These are phyloP conservation scores for Obba rivulosa DNA, from an alignment of 768 basidiomycete genomes.

Conservation along the genomic window DNA sequence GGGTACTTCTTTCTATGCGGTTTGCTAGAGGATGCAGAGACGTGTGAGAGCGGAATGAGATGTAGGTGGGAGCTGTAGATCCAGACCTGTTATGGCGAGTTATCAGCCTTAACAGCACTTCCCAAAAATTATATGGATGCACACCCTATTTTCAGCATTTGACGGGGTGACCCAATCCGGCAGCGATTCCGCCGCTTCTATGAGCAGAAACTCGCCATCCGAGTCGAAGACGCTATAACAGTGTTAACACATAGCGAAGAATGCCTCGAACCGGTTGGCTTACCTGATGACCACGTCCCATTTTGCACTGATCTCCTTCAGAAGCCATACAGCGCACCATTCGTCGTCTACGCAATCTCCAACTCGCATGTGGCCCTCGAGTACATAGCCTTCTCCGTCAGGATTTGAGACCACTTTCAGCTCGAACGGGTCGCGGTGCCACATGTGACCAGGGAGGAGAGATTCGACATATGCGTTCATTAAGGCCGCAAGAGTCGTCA, in stretches of 20 bases:
- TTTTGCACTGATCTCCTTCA: constrained; percentile 67
- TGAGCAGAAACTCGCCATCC: constrained; percentile 93
- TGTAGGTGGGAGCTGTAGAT: constrained; percentile 79
- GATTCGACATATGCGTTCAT: constrained; percentile 53
- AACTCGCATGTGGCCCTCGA: constrained; percentile 85
- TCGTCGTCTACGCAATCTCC: constrained; percentile 98
- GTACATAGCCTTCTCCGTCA: constrained; percentile 44
- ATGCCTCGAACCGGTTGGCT: constrained; percentile 12
- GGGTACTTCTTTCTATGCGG: constrained; percentile 41
- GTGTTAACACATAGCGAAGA: neutral
- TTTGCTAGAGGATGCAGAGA: constrained; percentile 61
- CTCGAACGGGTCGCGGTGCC: constrained; percentile 84
- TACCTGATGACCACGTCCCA: constrained; percentile 84
- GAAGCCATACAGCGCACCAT: constrained; percentile 91
- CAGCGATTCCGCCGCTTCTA: constrained; percentile 89
- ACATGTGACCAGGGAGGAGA: constrained; percentile 58
- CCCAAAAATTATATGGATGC: constrained; percentile 28
- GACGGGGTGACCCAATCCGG: constrained; percentile 89
- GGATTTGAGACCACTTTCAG: constrained; percentile 55
- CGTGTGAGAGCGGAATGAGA: constrained; percentile 74
- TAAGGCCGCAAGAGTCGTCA: constrained; percentile 61
- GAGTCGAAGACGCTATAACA: constrained; percentile 66
- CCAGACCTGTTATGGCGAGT: constrained; percentile 76
- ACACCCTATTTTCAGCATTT: constrained; percentile 90
- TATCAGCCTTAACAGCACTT: neutral